Evolutionary conservation across 805 yeast genomes (phyloP), one percentile per base, ranked within the genome.

Genomic region (Candida incommunis): DNA sequence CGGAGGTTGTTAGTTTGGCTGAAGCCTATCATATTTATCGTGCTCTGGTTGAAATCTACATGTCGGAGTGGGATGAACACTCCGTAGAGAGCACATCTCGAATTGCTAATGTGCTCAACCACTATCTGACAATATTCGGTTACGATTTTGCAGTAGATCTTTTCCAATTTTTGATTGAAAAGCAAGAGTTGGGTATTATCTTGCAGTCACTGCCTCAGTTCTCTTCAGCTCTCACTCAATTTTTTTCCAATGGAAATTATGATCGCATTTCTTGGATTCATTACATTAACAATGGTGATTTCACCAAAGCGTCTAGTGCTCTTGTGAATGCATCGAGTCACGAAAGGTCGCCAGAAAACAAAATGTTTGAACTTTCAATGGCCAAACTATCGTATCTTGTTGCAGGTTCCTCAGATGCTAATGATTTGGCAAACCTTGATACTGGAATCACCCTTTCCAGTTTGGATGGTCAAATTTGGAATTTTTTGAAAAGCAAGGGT

Each of bases 221-320:
- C 53, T 66, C 70, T 23, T 58, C 60, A 1, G 72, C 63, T 50
- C 60, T 84, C 44, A 64, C 70, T 23, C 59, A 62, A 49, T 87
- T 77, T 55, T 71, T 87, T 47, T 51, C 59, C 16, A 41, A 50
- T 11, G 56, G 75, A 3, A 63, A 54, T 24, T 48, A 52, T 41
- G 51, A 51, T 41, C 43, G 70, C 35, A 71, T 83, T 43, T 71
- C 84, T 2, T 87, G 95, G 95, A 78, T 86, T 20, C 70, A 75
- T 46, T 72, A 80, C 46, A 59, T 85, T 13, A 58, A 75, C 25
- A 74, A 69, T 49, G 67, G 66, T 2, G 66, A 76, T 7, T 82
- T 69, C 55, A 50, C 44, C 3, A 55, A 60, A 1, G 90, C 87
- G 0, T 64, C 80, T 1, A 53, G 58, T 13, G 65, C 69, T 1